Evolutionary conservation across 2,329 filamentous ascomycete genomes (phyloP).

Genomic region (Penicillium sp.): DNA sequence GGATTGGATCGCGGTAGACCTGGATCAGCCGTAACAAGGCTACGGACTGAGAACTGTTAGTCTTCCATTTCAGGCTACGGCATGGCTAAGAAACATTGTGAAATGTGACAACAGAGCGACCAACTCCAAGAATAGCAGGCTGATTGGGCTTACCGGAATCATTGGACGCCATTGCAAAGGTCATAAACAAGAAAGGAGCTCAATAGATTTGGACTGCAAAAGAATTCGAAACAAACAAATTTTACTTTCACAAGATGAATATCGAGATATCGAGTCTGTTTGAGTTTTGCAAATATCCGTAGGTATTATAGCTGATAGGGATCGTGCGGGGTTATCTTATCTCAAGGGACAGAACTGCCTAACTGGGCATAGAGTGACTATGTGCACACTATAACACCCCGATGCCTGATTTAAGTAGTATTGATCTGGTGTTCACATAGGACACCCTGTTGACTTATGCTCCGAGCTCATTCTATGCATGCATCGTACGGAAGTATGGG

Average conservation of each 20-base stretch:
- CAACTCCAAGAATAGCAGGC: background rate
- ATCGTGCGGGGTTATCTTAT: conserved; percentile 24
- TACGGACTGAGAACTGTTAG: conserved; percentile 13
- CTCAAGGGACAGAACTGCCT: conserved; percentile 10
- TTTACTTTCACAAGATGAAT: too few relatives aligned
- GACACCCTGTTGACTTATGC: too few relatives aligned
- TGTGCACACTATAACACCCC: background rate
- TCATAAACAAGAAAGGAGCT: background rate
- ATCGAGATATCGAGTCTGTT: background rate
- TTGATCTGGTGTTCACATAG: too few relatives aligned
- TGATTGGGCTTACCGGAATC: background rate
- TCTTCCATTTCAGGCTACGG: background rate
- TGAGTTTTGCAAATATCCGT: background rate
- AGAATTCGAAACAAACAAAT: too few relatives aligned
- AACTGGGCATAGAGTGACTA: background rate
- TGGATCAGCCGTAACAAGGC: conserved; percentile 30
- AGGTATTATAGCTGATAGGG: background rate
- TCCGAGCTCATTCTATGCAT: too few relatives aligned
- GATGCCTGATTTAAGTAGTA: background rate
- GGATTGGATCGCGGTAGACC: conserved; percentile 38
- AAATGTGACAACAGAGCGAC: background rate
- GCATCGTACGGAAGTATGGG: too few relatives aligned
- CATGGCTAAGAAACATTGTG: background rate
- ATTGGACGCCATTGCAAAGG: background rate
- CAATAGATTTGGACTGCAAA: too few relatives aligned